A percentile compares a stretch with the other conserved stretches of the same genome.
phyloP scores from a whole-genome alignment of 495 filamentous ascomycete genomes.

The Barbatosphaeria neglecta region DNA sequence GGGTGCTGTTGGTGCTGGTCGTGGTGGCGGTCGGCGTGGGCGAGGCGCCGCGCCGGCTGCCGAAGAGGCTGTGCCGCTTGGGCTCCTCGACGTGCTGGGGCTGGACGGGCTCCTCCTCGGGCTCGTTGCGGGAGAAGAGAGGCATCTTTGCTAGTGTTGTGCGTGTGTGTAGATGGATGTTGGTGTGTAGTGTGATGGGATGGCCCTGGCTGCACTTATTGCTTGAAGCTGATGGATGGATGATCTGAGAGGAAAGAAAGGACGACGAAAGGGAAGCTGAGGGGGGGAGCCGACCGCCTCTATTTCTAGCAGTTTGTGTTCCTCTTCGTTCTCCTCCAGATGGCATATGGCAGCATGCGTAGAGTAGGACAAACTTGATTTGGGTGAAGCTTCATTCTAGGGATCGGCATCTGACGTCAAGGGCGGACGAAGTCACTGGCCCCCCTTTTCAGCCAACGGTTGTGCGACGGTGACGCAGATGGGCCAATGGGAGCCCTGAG shows the following conservation, averaged over 20 bases:
- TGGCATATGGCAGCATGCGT: not conserved
- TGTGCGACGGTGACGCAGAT: conserved; percentile 2
- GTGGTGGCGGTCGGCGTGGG: conserved; percentile 15
- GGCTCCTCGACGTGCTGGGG: conserved; percentile 15
- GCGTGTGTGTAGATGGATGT: not conserved
- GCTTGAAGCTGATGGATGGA: not conserved
- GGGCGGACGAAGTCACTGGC: not conserved
- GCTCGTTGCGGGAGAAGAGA: conserved; percentile 34
- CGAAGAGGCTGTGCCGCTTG: conserved; percentile 30
- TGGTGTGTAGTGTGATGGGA: not conserved
- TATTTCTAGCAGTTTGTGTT: conserved; percentile 10
- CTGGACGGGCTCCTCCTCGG: conserved; percentile 21
- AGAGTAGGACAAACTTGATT: conserved; percentile 14
- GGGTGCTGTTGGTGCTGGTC: conserved; percentile 16
- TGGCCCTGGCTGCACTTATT: no score
- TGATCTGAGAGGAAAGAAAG: not conserved
- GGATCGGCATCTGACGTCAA: conserved; percentile 23
- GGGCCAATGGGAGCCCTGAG: conserved; percentile 3
- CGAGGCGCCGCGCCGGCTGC: conserved; percentile 31
- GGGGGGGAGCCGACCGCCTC: not conserved
- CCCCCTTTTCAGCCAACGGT: conserved; percentile 11
- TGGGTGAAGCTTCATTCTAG: conserved; percentile 1
- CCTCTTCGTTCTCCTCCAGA: not conserved
- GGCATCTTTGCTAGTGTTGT: conserved; percentile 24
- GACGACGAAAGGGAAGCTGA: not conserved